Percentiles rank a stretch among this genome's conserved stretches.
phyloP scores from a whole-genome alignment of 208 protist species.

The Leishmania gerbilli region DNA sequence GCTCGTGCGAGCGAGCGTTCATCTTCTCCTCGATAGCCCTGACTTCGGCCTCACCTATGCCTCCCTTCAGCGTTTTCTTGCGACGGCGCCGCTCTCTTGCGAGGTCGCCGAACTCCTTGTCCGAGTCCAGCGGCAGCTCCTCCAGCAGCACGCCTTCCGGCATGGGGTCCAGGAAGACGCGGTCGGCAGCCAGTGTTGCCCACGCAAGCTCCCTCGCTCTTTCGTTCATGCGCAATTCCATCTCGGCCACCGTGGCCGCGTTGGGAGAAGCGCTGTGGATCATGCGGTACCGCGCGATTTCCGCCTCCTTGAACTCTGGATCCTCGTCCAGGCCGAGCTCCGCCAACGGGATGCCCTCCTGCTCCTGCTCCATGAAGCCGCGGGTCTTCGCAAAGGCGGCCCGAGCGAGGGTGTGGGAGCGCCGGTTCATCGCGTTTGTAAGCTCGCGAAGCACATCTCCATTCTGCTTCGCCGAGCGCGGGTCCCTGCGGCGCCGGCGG shows the following conservation, averaged over 20 bases:
- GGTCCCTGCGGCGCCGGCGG: conserved; percentile 58
- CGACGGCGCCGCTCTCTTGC: conserved; percentile 60
- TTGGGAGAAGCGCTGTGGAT: conserved; percentile 26
- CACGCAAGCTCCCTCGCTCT: conserved; percentile 60
- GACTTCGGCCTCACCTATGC: conserved; percentile 45
- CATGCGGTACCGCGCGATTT: conserved; percentile 69
- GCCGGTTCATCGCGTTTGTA: conserved; percentile 67
- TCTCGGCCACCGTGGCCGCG: conserved; percentile 28
- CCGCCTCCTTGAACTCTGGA: conserved; percentile 74
- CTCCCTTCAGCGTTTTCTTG: conserved; percentile 56
- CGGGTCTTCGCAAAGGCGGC: conserved; percentile 68
- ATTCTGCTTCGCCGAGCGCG: conserved; percentile 56
- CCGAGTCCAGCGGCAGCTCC: conserved; percentile 65
- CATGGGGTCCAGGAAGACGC: conserved; percentile 69
- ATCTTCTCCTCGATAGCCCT: conserved; percentile 60
- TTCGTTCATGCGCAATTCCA: conserved; percentile 51
- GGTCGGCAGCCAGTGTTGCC: conserved; percentile 58
- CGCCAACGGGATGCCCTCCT: conserved; percentile 68
- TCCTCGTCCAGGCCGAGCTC: conserved; percentile 80
- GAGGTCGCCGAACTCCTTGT: conserved; percentile 62
- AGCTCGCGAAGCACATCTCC: conserved; percentile 69
- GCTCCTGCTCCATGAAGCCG: conserved; percentile 72
- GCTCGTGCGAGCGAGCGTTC: conserved; percentile 67
- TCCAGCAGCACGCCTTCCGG: conserved; percentile 83
- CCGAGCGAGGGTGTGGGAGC: conserved; percentile 67